Conservation (phyloP, 2,329 filamentous ascomycete species). For the Diaporthe longicolla region DNA sequence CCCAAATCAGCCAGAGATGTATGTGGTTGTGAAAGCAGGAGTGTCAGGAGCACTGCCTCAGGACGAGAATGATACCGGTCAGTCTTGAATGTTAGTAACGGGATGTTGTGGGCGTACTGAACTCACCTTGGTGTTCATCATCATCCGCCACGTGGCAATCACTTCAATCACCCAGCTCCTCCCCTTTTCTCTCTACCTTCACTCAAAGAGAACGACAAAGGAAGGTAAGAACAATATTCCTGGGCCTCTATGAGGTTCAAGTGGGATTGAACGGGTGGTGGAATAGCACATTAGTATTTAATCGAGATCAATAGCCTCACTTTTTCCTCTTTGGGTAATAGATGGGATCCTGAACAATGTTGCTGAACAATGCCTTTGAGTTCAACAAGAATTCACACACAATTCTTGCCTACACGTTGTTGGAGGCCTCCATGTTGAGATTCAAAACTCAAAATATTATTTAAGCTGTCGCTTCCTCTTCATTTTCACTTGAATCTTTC, state of each 20-base stretch:
- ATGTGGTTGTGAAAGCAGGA: too few relatives aligned
- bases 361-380: background rate
- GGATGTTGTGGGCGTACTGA: background rate
- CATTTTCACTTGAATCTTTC: too few relatives aligned
- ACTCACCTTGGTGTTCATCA: background rate
- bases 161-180: too few relatives aligned
- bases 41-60: too few relatives aligned
- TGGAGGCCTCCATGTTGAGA: background rate
- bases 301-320: background rate
- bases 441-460: background rate
- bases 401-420: too few relatives aligned
- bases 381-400: too few relatives aligned
- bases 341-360: background rate
- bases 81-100: too few relatives aligned
- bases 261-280: too few relatives aligned
- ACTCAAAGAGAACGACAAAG: background rate
- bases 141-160: accelerated
- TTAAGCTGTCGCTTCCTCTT: background rate
- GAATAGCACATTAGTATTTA: background rate
- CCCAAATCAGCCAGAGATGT: too few relatives aligned
- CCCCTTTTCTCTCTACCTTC: too few relatives aligned
- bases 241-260: background rate
- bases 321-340: background rate
- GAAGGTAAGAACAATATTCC: too few relatives aligned
- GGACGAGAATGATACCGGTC: too few relatives aligned